These are phyloP conservation scores for Apiospora kogelbergensis DNA, from an alignment of 2,329 filamentous ascomycete genomes.

Conservation along the genomic window DNA sequence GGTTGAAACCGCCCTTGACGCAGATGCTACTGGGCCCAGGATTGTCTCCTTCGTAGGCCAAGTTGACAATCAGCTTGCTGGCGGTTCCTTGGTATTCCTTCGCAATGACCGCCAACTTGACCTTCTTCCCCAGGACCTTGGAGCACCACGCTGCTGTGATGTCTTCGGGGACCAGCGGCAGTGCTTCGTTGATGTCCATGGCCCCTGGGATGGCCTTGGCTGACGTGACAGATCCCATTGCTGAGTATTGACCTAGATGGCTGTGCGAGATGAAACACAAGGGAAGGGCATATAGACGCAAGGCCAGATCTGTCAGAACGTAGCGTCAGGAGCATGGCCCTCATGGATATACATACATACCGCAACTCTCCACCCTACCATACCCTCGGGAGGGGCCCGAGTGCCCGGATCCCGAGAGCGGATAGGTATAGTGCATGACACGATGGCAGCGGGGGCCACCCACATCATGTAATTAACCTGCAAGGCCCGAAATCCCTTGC, in stretches of 20 bases:
- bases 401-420: not conserved
- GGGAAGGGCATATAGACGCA: not conserved
- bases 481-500: too few relatives aligned
- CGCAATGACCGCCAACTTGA: conserved; percentile 14
- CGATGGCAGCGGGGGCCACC: too few relatives aligned
- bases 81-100: conserved; percentile 19
- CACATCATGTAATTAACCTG: too few relatives aligned
- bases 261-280: not conserved
- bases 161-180: conserved; percentile 12
- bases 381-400: not conserved
- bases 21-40: conserved; percentile 15
- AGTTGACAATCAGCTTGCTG: conserved; percentile 18
- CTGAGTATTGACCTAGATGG: not conserved
- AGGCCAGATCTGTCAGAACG: not conserved
- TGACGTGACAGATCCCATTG: not conserved
- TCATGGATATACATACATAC: not conserved
- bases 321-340: not conserved
- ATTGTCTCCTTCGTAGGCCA: conserved; percentile 17
- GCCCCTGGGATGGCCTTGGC: conserved; percentile 13
- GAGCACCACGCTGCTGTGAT: conserved; percentile 20
- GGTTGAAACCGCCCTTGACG: conserved; percentile 22
- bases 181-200: conserved; percentile 2
- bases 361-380: not conserved
- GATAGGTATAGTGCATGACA: not conserved
- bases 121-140: conserved; percentile 14